Percentiles rank a stretch among this genome's conserved stretches.
phyloP scores from a whole-genome alignment of 176 grass and related monocot genomes.

The Panicum miliaceum region DNA sequence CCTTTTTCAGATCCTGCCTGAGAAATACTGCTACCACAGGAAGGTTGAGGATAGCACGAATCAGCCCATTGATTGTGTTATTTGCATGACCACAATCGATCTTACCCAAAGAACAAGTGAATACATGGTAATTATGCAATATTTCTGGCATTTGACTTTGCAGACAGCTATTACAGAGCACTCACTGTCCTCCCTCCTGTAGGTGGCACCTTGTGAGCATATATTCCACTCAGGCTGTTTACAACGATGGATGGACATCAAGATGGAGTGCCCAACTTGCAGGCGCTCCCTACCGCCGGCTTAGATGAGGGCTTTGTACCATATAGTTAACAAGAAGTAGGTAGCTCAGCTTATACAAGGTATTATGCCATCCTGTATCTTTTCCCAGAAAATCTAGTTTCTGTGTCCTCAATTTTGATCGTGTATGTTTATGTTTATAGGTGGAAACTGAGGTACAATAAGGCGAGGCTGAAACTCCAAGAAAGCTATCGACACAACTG shows the following conservation, averaged over 20 bases:
- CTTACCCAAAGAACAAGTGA: slow-evolving; percentile 73
- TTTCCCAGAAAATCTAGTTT: background rate
- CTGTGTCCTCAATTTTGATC: background rate
- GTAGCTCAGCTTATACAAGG: slow-evolving; percentile 61
- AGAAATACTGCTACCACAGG: slow-evolving; percentile 94
- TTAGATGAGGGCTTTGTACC: slow-evolving; percentile 61
- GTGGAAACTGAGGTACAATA: slow-evolving; percentile 49
- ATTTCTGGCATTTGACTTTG: background rate
- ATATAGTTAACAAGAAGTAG: slow-evolving; percentile 60
- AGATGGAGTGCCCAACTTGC: slow-evolving; percentile 99
- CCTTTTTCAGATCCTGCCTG: slow-evolving; percentile 79
- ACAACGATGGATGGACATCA: slow-evolving; percentile 99
- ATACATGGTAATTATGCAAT: slow-evolving; percentile 83
- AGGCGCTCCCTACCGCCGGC: slow-evolving; percentile 84
- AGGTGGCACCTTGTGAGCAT: slow-evolving; percentile 99
- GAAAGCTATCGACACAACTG: slow-evolving; percentile 24
- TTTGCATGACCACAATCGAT: slow-evolving; percentile 96
- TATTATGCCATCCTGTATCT: background rate
- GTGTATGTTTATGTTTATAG: slow-evolving; percentile 6
- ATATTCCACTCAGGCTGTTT: slow-evolving; percentile 98
- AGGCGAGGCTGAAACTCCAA: slow-evolving; percentile 34
- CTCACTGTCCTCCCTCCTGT: slow-evolving; percentile 20
- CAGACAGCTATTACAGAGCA: background rate
- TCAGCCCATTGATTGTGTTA: slow-evolving; percentile 79
- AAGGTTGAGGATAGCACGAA: slow-evolving; percentile 70